Evolutionary conservation across 2,329 filamentous ascomycete genomes (phyloP).

Genomic region (Claviceps quebecensis): DNA sequence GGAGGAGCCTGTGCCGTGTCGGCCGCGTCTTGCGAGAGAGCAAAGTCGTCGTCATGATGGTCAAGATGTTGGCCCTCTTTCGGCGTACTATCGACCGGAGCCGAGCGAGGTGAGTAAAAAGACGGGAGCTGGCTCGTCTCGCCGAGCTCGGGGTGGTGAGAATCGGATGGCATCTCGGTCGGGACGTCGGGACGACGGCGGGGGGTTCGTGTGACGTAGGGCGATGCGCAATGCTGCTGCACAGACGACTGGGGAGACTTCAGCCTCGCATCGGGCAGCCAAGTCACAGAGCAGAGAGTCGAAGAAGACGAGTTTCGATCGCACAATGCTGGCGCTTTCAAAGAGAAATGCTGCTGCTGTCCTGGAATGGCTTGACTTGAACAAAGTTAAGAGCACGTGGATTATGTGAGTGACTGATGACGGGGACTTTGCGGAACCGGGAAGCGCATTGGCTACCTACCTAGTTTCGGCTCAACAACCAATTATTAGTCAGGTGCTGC

Average conservation of each 20-base stretch:
- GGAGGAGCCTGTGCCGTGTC: conserved; percentile 22
- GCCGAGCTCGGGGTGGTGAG: conserved; percentile 2
- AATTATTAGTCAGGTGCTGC: conserved; percentile 1
- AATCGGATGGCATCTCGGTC: conserved; percentile 4
- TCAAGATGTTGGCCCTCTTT: conserved; percentile 7
- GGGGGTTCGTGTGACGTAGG: background rate
- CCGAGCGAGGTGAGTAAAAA: conserved; percentile 31
- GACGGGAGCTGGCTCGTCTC: conserved; percentile 27
- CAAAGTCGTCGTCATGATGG: conserved; percentile 21
- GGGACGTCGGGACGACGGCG: background rate
- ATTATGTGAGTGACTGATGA: background rate
- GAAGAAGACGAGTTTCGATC: background rate
- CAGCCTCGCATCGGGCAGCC: background rate
- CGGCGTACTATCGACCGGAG: conserved; percentile 12
- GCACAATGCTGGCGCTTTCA: background rate
- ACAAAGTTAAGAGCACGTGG: background rate
- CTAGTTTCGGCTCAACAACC: background rate
- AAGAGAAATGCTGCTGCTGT: background rate
- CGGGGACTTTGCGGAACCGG: background rate
- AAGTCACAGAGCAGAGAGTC: background rate
- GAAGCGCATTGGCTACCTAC: conserved; percentile 1
- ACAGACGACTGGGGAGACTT: background rate
- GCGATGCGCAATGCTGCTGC: background rate
- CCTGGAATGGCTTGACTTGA: too few relatives aligned
- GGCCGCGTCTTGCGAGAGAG: conserved; percentile 17